Conservation (phyloP, 257 asterid genomes). For the Capsicum pubescens region DNA sequence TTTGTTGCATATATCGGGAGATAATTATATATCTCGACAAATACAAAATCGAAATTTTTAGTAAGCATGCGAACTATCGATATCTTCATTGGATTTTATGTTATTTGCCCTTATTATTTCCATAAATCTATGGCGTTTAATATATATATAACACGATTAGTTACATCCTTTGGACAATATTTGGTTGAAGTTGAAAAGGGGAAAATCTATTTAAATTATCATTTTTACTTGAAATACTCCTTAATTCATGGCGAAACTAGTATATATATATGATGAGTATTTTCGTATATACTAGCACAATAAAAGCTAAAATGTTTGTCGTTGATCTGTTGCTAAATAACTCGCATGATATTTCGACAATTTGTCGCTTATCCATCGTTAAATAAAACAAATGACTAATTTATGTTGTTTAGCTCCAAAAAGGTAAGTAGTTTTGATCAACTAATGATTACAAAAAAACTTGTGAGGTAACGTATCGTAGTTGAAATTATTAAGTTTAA, state of each 20-base stretch:
- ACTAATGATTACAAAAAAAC: not conserved
- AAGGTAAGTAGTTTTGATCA: not conserved
- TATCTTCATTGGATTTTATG: too few species aligned
- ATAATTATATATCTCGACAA: too few species aligned
- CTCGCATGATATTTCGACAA: not conserved
- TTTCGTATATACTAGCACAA: too few species aligned
- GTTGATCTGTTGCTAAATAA: not conserved
- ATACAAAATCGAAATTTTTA: too few species aligned
- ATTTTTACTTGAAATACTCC: too few species aligned
- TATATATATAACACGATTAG: not conserved
- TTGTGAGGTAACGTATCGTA: not conserved
- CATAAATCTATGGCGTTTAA: not conserved
- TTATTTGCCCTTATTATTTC: not conserved
- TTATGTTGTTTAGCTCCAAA: not conserved
- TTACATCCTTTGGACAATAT: not conserved
- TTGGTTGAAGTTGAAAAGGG: not conserved
- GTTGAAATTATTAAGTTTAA: not conserved
- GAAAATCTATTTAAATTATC: not conserved
- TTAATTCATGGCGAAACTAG: not conserved
- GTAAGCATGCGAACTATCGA: too few species aligned
- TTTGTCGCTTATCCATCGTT: not conserved
- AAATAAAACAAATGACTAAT: too few species aligned
- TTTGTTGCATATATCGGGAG: too few species aligned
- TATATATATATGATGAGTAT: too few species aligned
- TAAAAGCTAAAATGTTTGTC: too few species aligned